Evolutionary conservation across 129 eudicot species (phyloP), one percentile per base, ranked within the genome.

Genomic region (Saussurea involucrata): DNA sequence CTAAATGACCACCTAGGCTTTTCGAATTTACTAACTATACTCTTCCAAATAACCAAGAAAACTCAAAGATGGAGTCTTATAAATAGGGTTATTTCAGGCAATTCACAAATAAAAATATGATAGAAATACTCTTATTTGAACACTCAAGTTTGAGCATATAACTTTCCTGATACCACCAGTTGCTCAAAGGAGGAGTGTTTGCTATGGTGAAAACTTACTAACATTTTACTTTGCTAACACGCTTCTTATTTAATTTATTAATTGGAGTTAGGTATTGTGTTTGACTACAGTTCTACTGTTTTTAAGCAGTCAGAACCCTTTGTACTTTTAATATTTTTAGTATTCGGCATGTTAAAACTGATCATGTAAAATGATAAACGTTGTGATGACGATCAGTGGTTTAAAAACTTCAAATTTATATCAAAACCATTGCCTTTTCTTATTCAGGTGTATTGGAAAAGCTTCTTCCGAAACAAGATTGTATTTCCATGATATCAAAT

Each of bases 391-490:
- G 49, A 40, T 40, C 49, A 40, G 49, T 10, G 17, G 49, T 2
- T 40, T 40, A 40, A 40, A 40, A 40, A 40, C 49, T 40, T 40
- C 49, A 40, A 40, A 10, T 40, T 10, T 11, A 10, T 10, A 37
- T 7, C 18, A n/a, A n/a, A n/a, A n/a, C n/a, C n/a, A n/a, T n/a
- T n/a, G n/a, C 25, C 15, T 73, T 81, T 66, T 78, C 49, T 22
- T 74, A 80, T 83, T 31, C 78, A 95, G 99, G 90, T 80, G 85
- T 34, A 80, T 95, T 66, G 99, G 99, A 53, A 95, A 84, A 87
- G 92, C 96, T 85, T 89, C 97, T 36, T 86, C 92, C 1, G 97
- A 95, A 83, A 85, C 88, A 80, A 95, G 97, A 79, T 67, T 95
- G 71, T 95, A 92, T 81, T 86, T 65, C 44, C 49, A 83, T 74